Base-by-base conservation (phyloP, 805 yeast genomes). In the Blastobotrys parvus region DNA sequence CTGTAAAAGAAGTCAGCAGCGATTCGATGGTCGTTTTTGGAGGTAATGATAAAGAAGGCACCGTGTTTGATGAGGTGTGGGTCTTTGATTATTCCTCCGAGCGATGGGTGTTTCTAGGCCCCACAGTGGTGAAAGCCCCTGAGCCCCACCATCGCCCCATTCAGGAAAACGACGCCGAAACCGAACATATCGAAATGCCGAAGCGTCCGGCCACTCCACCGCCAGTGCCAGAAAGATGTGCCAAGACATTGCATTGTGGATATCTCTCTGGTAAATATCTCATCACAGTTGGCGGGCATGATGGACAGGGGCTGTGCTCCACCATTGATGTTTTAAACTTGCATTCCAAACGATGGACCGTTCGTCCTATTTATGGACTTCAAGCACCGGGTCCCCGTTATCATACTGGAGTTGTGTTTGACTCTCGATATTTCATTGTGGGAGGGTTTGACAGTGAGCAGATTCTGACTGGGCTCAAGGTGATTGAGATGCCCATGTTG, bases 201-300 rank as follows among this genome's bases (percentile, higher is more conserved):
- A 19, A 5, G 17, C 17, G 27, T 5, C 29, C 38, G 15, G 13
- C 7, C 16, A 42, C 34, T 11, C 16, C 41, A 17, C 21, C 44
- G 21, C 43, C 41, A 15, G 39, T 19, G 11, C 4, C 41, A 21
- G 31, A 27, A 4, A 6, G 17, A 4, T 4, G 31, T 2, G 45
- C 50, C 16, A 46, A 57, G 13, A 44, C 47, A 15, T 37, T 52
- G 17, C 56, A 53, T 38, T 35, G 41, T 17, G 33, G 49, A 3
- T 42, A 39, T 18, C 34, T 51, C 5, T 29, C 43, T 2, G 52
- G 49, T 10, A 45, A 43, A 25, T 43, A 44, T 25, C 44, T 54
- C 11, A 39, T 48, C 22, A 42, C 51, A 15, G 23, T 43, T 16
- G 58, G 58, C n/a, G 58, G 58, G 18, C 50, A 51, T 35, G 53